phyloP scores from a whole-genome alignment of 352 stramenopile species.

The Pythium volutum region DNA sequence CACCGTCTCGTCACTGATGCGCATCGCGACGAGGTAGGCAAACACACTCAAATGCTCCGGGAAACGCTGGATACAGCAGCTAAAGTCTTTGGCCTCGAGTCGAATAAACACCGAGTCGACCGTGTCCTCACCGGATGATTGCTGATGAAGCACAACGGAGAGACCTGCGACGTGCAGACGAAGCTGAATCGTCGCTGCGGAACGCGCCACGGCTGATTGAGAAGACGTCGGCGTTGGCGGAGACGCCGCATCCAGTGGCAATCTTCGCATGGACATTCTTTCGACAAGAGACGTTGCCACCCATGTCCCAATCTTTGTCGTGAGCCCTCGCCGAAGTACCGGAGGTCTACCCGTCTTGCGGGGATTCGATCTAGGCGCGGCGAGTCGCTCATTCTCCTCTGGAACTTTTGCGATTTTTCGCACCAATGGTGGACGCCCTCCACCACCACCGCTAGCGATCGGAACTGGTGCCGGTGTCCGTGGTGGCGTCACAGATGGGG shows the following conservation, averaged over 20 bases:
- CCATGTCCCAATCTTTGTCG: conserved; percentile 29
- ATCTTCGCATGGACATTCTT: conserved; percentile 14
- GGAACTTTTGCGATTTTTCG: conserved; percentile 19
- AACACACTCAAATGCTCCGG: conserved; percentile 68
- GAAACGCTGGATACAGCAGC: conserved; percentile 66
- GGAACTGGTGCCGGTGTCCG: not conserved
- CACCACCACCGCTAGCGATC: not conserved
- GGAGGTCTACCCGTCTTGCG: not conserved
- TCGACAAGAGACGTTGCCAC: conserved; percentile 23
- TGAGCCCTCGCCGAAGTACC: conserved; percentile 10
- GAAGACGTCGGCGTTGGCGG: conserved; percentile 5
- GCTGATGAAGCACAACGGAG: conserved; percentile 61
- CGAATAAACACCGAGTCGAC: conserved; percentile 45
- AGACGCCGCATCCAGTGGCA: conserved; percentile 10
- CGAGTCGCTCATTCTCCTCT: not conserved
- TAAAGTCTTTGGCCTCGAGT: conserved; percentile 69
- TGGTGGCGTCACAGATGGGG: not conserved
- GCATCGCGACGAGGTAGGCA: conserved; percentile 69
- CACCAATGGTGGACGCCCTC: conserved; percentile 13
- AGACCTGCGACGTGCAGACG: conserved; percentile 71
- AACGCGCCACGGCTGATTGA: not conserved
- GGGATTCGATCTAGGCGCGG: not conserved
- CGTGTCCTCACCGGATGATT: conserved; percentile 18
- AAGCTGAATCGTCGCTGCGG: conserved; percentile 56
- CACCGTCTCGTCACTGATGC: conserved; percentile 64